These are phyloP conservation scores for Pyrenula aspistea DNA, from an alignment of 495 filamentous ascomycete genomes.

Conservation along the genomic window DNA sequence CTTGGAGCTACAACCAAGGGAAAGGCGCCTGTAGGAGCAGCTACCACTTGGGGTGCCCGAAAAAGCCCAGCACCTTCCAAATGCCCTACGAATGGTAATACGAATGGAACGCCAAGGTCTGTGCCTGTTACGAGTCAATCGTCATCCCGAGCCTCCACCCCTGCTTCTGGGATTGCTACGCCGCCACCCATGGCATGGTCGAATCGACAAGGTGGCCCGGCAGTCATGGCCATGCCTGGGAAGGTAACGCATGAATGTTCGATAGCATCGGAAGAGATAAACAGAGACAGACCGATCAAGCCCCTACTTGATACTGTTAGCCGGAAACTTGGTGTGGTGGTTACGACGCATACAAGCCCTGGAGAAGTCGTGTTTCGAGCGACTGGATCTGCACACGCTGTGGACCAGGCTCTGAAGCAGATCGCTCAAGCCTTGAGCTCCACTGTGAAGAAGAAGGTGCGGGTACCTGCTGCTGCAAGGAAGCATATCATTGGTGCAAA, in stretches of 20 bases:
- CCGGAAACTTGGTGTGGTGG: not conserved
- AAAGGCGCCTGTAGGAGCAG: conserved; percentile 35
- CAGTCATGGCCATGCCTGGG: conserved; percentile 59
- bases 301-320: not conserved
- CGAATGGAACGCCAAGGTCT: conserved; percentile 33
- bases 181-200: conserved; percentile 27
- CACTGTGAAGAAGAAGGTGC: conserved; percentile 7
- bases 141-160: conserved; percentile 43
- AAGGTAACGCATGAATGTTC: conserved; percentile 65
- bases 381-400: conserved; percentile 62
- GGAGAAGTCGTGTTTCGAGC: conserved; percentile 58
- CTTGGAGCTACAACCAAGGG: conserved; percentile 64
- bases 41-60: conserved; percentile 58
- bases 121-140: conserved; percentile 22
- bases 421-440: conserved; percentile 58
- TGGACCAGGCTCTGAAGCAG: conserved; percentile 74
- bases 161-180: conserved; percentile 42
- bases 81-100: conserved; percentile 45
- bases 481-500: conserved; percentile 84
- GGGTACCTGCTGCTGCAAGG: conserved; percentile 62
- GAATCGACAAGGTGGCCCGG: conserved; percentile 28
- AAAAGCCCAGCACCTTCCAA: conserved; percentile 41
- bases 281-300: not conserved
- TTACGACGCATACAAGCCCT: not conserved
- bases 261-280: conserved; percentile 57